Conservation (phyloP, 2,329 filamentous ascomycete genomes). For the Fusarium sp. region DNA sequence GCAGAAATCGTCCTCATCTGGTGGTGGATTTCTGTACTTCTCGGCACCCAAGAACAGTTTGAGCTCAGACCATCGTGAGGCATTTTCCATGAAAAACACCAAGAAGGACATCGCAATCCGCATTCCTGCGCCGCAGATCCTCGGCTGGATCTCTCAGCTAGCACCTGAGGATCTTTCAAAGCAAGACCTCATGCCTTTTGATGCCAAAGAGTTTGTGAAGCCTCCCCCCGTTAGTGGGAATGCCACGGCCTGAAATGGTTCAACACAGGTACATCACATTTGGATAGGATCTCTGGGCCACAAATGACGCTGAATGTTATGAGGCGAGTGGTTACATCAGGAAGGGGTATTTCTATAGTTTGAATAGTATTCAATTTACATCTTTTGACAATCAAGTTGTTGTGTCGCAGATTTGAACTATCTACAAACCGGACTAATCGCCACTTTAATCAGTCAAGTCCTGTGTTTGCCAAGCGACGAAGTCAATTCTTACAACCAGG, state of each 20-base stretch:
- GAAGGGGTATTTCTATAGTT: no score
- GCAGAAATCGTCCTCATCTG: not conserved
- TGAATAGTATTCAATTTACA: no score
- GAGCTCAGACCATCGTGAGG: not conserved
- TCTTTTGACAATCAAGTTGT: no score
- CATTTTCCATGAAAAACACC: not conserved
- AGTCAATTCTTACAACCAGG: no score
- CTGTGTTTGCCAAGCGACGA: no score
- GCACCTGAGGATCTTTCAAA: not conserved
- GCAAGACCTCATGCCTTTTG: not conserved
- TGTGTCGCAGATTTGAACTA: no score
- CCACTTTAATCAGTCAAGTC: no score
- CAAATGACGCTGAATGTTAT: no score
- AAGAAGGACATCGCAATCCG: not conserved
- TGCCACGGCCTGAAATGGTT: not conserved
- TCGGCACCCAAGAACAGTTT: not conserved
- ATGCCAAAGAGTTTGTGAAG: not conserved
- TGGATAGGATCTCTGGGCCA: no score
- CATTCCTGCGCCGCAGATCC: not conserved
- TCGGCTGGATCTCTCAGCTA: not conserved
- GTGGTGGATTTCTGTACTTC: conserved; percentile 10
- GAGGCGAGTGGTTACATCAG: no score
- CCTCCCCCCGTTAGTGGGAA: not conserved
- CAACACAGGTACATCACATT: no score
- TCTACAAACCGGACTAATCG: no score